These are phyloP conservation scores for Pseudogymnoascus sp. DNA, from an alignment of 2,329 filamentous ascomycete species.

Conservation along the genomic window DNA sequence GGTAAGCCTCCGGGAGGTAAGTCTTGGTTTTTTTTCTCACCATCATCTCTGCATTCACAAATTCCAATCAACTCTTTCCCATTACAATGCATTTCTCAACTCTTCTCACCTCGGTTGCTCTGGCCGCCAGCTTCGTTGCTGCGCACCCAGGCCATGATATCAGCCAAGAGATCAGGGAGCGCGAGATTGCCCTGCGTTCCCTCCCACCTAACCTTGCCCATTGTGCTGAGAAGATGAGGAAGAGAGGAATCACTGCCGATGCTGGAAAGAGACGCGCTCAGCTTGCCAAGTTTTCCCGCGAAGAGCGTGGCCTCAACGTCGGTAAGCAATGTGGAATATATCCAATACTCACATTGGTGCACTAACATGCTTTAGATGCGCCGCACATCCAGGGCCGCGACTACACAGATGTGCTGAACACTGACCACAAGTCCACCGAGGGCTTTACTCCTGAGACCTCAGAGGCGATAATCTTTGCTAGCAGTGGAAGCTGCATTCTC, in stretches of 20 bases:
- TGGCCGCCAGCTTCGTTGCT: conserved; percentile 11
- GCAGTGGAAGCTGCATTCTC: conserved; percentile 39
- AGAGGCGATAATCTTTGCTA: conserved; percentile 32
- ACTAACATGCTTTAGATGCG: neutral
- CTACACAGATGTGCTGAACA: conserved; percentile 7
- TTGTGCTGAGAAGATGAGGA: conserved; percentile 28
- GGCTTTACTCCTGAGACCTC: conserved; percentile 29
- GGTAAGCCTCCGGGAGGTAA: neutral
- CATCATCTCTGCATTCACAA: neutral
- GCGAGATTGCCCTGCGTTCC: conserved; percentile 10
- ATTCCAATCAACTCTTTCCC: neutral
- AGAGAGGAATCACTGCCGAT: conserved; percentile 25
- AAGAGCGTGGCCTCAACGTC: conserved; percentile 18
- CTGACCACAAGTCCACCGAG: conserved; percentile 14
- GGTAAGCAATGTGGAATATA: neutral
- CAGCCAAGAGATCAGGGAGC: conserved; percentile 24
- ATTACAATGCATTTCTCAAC: neutral
- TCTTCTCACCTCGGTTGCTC: neutral
- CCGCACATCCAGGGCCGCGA: neutral
- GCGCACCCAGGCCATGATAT: conserved; percentile 30
- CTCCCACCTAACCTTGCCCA: conserved; percentile 21
- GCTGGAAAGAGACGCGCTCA: conserved; percentile 27
- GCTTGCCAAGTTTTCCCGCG: conserved; percentile 15
- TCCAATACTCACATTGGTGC: neutral
- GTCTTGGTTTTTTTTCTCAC: neutral